Conservation (phyloP, 2,329 filamentous ascomycete genomes). For the Rutstroemia sp. region DNA sequence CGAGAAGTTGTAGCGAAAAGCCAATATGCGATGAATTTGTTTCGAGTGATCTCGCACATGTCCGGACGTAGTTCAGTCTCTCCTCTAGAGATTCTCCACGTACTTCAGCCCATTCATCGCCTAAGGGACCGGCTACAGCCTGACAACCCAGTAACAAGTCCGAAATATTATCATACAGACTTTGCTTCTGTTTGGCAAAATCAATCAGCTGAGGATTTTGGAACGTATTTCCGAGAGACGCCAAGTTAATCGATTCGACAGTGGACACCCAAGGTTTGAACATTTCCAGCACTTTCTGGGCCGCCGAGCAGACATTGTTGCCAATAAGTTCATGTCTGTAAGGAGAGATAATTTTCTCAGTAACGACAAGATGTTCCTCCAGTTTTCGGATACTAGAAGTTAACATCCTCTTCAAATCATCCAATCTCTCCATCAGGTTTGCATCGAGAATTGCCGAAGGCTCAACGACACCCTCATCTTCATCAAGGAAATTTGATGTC, state of each 20-base stretch:
- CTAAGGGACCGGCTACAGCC: slow-evolving; percentile 80
- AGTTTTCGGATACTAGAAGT: slow-evolving; percentile 80
- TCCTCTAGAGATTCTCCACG: slow-evolving; percentile 84
- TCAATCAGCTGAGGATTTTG: slow-evolving; percentile 82
- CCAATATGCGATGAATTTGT: slow-evolving; percentile 81
- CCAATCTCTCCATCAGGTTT: slow-evolving; percentile 71
- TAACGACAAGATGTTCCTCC: slow-evolving; percentile 71
- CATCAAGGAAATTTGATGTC: slow-evolving; percentile 79
- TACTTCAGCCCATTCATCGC: slow-evolving; percentile 94
- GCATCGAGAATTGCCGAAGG: slow-evolving; percentile 69
- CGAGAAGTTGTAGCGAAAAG: slow-evolving; percentile 79
- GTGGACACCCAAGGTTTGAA: slow-evolving; percentile 86
- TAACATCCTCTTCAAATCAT: slow-evolving; percentile 78
- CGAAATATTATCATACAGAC: slow-evolving; percentile 85
- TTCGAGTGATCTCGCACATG: slow-evolving; percentile 73
- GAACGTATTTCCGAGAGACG: slow-evolving; percentile 66
- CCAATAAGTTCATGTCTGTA: slow-evolving; percentile 72
- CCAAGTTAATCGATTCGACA: slow-evolving; percentile 87
- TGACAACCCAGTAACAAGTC: slow-evolving; percentile 86
- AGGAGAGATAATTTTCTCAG: slow-evolving; percentile 75
- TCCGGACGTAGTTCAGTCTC: slow-evolving; percentile 71
- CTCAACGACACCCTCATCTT: slow-evolving; percentile 65
- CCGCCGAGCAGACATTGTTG: slow-evolving; percentile 73
- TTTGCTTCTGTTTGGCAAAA: slow-evolving; percentile 86
- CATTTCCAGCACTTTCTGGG: slow-evolving; percentile 73